Evolutionary conservation across 257 asterid genomes (phyloP).

Genomic region (Nicotiana sylvestris): DNA sequence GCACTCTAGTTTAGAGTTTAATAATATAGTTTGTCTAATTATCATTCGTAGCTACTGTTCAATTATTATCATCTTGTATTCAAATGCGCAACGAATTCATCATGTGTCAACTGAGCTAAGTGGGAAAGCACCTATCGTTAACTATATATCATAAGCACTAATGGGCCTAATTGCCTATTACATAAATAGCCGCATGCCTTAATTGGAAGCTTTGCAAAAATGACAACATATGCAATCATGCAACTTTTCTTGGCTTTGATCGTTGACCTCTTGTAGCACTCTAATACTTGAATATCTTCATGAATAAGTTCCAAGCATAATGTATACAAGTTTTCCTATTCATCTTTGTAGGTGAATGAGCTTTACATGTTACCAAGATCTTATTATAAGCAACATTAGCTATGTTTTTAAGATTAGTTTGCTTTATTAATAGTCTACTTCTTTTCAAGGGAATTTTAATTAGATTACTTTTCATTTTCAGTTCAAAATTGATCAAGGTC

Average conservation of each 20-base stretch:
- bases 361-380: background rate
- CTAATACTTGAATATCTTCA: background rate
- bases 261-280: background rate
- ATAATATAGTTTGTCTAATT: too few species aligned
- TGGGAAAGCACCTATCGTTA: too few species aligned
- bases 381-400: background rate
- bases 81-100: too few species aligned
- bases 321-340: background rate
- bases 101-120: too few species aligned
- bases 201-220: background rate
- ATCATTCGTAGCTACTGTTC: too few species aligned
- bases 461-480: conserved; percentile 2
- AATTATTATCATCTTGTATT: too few species aligned
- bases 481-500: conserved; percentile 1
- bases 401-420: background rate
- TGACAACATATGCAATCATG: background rate
- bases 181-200: background rate
- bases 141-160: background rate
- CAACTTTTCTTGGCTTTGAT: background rate
- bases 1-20: too few species aligned
- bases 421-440: background rate
- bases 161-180: background rate
- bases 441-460: background rate
- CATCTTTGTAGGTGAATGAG: background rate
- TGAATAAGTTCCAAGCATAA: background rate